These are phyloP conservation scores for Yueomyces sp. DNA, from an alignment of 1,139 yeast genomes.

Conservation along the genomic window DNA sequence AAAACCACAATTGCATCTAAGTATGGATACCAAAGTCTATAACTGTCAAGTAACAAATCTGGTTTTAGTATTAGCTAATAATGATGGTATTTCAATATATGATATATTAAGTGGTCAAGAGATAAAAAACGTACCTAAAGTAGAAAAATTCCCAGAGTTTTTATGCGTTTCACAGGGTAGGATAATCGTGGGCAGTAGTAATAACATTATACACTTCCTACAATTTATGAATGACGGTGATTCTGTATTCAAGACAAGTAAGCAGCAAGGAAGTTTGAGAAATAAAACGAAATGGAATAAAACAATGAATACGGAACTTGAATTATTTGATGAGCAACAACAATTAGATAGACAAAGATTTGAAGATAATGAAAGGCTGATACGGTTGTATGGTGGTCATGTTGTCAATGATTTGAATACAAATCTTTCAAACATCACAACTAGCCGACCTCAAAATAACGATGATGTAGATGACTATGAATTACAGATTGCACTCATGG, in stretches of 20 bases:
- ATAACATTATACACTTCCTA: slow-evolving; percentile 17
- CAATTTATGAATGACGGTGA: slow-evolving; percentile 13
- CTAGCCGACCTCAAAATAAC: slow-evolving; percentile 11
- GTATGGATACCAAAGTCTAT: slow-evolving; percentile 18
- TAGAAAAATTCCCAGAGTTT: slow-evolving; percentile 21
- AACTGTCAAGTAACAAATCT: slow-evolving; percentile 27
- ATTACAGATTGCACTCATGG: slow-evolving; percentile 31
- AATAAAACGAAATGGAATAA: slow-evolving; percentile 19
- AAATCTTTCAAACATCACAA: no score
- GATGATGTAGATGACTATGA: slow-evolving; percentile 31
- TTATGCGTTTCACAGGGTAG: slow-evolving; percentile 21
- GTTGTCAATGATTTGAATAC: slow-evolving; percentile 15
- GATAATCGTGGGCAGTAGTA: slow-evolving; percentile 18
- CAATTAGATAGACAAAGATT: slow-evolving; percentile 11
- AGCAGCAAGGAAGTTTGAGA: slow-evolving; percentile 1
- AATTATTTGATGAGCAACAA: slow-evolving; percentile 23
- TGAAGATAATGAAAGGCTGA: slow-evolving; percentile 10
- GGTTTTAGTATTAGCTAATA: slow-evolving; percentile 47
- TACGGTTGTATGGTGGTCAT: slow-evolving; percentile 23
- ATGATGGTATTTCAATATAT: slow-evolving; percentile 50
- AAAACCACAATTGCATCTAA: slow-evolving; percentile 10
- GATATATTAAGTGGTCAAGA: slow-evolving; percentile 38
- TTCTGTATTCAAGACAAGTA: neutral
- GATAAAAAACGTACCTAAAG: slow-evolving; percentile 19
- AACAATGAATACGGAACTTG: slow-evolving; percentile 16